A percentile compares a stretch with the other conserved stretches of the same genome.
These are phyloP conservation scores for Coniella lustricola DNA, from an alignment of 2,329 filamentous ascomycete genomes.

Conservation along the genomic window DNA sequence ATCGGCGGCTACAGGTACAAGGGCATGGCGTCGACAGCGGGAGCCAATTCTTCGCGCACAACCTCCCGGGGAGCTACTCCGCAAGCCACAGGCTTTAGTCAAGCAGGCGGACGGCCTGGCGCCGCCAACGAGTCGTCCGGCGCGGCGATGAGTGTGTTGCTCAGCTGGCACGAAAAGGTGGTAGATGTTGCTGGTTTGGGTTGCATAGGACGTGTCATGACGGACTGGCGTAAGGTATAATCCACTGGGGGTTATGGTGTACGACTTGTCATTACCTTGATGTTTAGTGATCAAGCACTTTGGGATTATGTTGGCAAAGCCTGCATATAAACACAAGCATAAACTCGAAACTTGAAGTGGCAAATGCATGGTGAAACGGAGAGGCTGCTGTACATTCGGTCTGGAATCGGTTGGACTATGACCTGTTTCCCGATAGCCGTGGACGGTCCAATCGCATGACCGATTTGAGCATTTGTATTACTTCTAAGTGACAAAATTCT, in stretches of 20 bases:
- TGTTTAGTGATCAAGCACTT: background rate
- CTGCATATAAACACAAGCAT: background rate
- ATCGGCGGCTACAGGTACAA: conserved; percentile 59
- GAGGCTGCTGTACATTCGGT: too few species aligned
- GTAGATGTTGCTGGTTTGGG: conserved; percentile 89
- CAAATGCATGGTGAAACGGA: too few species aligned
- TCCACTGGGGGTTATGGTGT: background rate
- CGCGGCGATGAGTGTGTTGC: conserved; percentile 87
- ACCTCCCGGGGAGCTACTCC: conserved; percentile 50
- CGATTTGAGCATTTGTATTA: too few species aligned
- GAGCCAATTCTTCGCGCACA: conserved; percentile 36
- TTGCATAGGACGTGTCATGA: conserved; percentile 91
- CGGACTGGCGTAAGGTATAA: conserved; percentile 86
- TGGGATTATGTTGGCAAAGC: background rate
- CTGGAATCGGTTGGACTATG: too few species aligned
- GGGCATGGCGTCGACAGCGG: conserved; percentile 58
- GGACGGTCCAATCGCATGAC: too few species aligned
- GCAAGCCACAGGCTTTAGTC: conserved; percentile 82
- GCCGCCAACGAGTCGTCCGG: conserved; percentile 61
- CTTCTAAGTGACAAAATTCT: too few species aligned
- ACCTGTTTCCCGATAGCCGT: too few species aligned
- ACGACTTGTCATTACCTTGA: background rate
- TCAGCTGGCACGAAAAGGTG: conserved; percentile 99
- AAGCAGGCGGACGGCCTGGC: conserved; percentile 54
- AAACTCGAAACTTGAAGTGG: too few species aligned